Evolutionary conservation across 2,329 filamentous ascomycete species (phyloP), one percentile per base, ranked within the genome.

Genomic region (Nemania bipapillata): DNA sequence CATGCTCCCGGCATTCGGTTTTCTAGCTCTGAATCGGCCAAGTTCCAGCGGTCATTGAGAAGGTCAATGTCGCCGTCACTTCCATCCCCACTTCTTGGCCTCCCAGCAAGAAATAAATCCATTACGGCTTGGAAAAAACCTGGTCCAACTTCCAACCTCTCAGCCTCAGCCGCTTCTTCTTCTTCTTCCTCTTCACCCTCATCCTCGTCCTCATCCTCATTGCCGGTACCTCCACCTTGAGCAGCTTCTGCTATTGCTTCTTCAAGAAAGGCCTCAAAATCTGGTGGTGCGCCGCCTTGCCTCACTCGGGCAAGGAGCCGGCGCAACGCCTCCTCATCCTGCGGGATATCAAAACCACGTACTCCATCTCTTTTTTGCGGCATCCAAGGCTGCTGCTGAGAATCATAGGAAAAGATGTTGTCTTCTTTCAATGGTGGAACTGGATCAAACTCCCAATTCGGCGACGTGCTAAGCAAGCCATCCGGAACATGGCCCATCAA

Each of bases 391-490:
- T 81, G 74, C 60, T 73, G 75, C 66, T 84, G 82, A 30, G 79
- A 79, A 9, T 80, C 74, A 66, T 81, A 77, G 0, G 83, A 83
- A 70, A 88, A 87, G 9, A 85, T 77, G 70, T 89, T 89, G 8
- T 85, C 80, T 17, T 81, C 80, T 42, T 87, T 81, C 0, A 85
- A 79, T 1, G 94, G 94, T 22, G 94, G 93, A 15, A 97, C 82
- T 1, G 93, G 93, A 76, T 97, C 94, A 24, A 93, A 96, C 20
- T 92, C 88, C 70, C 91, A 89, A 74, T 89, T 94, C 2, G 90
- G 89, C 54, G 89, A 84, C 37, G 85, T 83, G 20, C 86, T 84
- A 11, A 93, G 89, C 74, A 93, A 86, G 8, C 82, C 80, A 1
- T 85, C 84, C 0, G 94, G 92, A 6, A 96, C 85, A 45, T 91